These are phyloP conservation scores for Colletotrichum sp. DNA, from an alignment of 2,329 filamentous ascomycete species.

Conservation along the genomic window DNA sequence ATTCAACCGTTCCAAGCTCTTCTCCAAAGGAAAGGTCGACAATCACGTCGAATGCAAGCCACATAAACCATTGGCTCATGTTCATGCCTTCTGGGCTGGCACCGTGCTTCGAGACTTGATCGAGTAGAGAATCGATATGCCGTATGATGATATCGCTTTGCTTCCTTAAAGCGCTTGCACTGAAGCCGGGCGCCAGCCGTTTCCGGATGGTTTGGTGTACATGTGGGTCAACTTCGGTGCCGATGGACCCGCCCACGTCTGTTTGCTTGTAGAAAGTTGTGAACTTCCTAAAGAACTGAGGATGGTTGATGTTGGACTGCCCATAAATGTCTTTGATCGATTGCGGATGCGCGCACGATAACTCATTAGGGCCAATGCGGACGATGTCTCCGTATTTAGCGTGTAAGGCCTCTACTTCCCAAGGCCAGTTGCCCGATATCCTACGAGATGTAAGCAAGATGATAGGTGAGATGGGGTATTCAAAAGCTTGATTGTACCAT, in stretches of 20 bases:
- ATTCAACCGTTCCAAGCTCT: conserved; percentile 27
- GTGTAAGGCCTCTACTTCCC: not conserved
- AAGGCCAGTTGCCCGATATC: not conserved
- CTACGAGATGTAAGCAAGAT: not conserved
- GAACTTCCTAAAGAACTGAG: conserved; percentile 16
- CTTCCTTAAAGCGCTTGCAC: conserved; percentile 22
- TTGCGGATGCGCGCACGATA: conserved; percentile 43
- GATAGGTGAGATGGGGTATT: not conserved
- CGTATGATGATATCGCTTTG: conserved; percentile 33
- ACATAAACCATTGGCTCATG: conserved; percentile 30
- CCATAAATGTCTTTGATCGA: conserved; percentile 47
- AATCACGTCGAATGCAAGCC: conserved; percentile 33
- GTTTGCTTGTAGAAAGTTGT: not conserved
- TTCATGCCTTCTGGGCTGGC: conserved; percentile 29
- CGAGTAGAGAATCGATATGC: conserved; percentile 43
- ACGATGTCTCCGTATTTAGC: conserved; percentile 37
- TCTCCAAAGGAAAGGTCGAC: conserved; percentile 32
- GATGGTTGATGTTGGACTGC: conserved; percentile 17
- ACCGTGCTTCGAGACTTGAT: not conserved
- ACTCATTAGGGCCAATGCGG: conserved; percentile 49
- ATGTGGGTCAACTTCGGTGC: not conserved
- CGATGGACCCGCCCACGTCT: conserved; percentile 20
- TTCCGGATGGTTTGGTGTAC: conserved; percentile 3
- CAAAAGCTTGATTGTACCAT: not conserved
- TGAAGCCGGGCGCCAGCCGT: conserved; percentile 25